phyloP scores from a whole-genome alignment of 164 flowering plant genomes.

The Berberis thunbergii region DNA sequence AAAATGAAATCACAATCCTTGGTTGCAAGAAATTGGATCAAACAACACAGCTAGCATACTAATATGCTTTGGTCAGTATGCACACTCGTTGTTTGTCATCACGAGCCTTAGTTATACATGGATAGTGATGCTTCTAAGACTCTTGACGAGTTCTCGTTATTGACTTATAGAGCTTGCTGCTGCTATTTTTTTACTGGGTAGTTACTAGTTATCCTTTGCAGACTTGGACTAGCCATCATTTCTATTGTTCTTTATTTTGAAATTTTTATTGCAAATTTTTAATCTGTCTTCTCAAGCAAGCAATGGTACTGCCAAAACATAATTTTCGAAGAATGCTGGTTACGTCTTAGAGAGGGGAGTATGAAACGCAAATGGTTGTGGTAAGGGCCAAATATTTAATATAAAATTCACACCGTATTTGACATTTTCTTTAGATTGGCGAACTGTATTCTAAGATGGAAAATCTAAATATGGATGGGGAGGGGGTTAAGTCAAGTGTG shows the following conservation, averaged over 20 bases:
- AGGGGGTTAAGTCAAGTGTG: too few species aligned
- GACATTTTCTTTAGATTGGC: too few species aligned
- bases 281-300: slow-evolving; percentile 46
- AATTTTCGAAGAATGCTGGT: slow-evolving; percentile 34
- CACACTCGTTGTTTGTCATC: background rate
- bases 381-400: slow-evolving; percentile 26
- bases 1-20: too few species aligned
- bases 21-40: slow-evolving; percentile 41
- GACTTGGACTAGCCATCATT: background rate
- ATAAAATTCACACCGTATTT: too few species aligned
- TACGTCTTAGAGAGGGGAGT: slow-evolving; percentile 55
- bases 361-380: slow-evolving; percentile 78
- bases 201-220: background rate
- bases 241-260: background rate
- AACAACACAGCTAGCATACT: slow-evolving; percentile 19
- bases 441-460: too few species aligned
- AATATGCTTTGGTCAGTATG: slow-evolving; percentile 37
- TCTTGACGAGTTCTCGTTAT: slow-evolving; percentile 35
- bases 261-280: background rate
- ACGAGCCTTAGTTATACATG: background rate
- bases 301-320: slow-evolving; percentile 25
- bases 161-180: slow-evolving; percentile 87
- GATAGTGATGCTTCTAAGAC: slow-evolving; percentile 30
- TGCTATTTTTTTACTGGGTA: slow-evolving; percentile 64
- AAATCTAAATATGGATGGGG: too few species aligned